Evolutionary conservation across 75 land plant genomes (phyloP).

Genomic region (Picea glauca): DNA sequence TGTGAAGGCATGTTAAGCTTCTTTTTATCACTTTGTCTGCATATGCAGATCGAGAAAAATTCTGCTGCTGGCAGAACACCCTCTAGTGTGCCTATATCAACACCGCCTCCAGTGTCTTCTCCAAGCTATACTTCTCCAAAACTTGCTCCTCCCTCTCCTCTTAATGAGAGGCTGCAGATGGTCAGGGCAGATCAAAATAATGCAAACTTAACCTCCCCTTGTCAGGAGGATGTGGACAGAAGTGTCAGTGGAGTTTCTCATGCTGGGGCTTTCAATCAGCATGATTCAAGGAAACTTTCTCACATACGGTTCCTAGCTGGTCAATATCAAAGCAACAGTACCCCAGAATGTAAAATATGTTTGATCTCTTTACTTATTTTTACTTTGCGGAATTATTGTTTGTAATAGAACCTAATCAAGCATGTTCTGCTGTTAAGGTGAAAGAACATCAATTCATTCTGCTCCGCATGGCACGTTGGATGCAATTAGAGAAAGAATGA

Average conservation of each 20-base stretch:
- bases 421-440: not conserved
- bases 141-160: constrained; percentile 14
- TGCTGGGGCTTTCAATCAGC: not conserved
- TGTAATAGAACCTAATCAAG: not conserved
- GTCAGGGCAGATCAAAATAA: constrained; percentile 15
- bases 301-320: constrained; percentile 6
- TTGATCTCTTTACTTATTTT: too few relatives aligned
- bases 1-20: not conserved
- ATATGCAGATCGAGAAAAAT: constrained; percentile 41
- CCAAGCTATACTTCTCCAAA: constrained; percentile 20
- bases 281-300: constrained; percentile 7
- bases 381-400: not conserved
- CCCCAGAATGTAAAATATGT: not conserved
- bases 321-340: constrained; percentile 5
- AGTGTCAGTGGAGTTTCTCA: constrained; percentile 2
- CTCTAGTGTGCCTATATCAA: constrained; percentile 32
- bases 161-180: constrained; percentile 26
- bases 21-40: not conserved
- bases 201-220: not conserved
- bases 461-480: constrained; percentile 41
- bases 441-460: not conserved
- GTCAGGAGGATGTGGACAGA: constrained; percentile 1
- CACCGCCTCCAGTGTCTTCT: constrained; percentile 48
- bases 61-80: constrained; percentile 49
- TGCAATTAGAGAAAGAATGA: constrained; percentile 55